phyloP scores from a whole-genome alignment of 2,329 filamentous ascomycete species.

The Truncatella angustata region DNA sequence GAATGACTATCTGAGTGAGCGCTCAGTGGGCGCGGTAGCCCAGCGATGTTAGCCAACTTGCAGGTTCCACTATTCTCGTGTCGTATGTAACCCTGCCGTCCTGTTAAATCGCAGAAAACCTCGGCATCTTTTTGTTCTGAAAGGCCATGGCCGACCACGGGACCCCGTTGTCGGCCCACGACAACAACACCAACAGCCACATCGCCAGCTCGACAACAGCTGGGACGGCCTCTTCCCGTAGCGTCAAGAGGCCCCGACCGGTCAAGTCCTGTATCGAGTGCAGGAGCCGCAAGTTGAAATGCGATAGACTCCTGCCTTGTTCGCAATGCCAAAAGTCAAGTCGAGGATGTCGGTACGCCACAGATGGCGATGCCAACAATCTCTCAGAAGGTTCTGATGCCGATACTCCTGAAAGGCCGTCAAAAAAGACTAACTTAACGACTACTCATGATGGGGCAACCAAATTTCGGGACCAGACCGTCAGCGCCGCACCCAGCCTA shows the following conservation, averaged over 20 bases:
- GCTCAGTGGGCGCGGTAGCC: background rate
- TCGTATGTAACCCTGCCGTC: background rate
- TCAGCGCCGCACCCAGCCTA: conserved; percentile 23
- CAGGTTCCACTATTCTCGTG: background rate
- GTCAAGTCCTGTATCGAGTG: conserved; percentile 58
- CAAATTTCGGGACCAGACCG: conserved; percentile 25
- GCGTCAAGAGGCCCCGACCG: conserved; percentile 52
- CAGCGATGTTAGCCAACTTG: background rate
- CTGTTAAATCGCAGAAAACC: background rate
- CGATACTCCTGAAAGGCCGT: conserved; percentile 21
- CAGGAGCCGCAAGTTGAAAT: conserved; percentile 55
- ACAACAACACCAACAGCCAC: conserved; percentile 5
- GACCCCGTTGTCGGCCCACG: conserved; percentile 13
- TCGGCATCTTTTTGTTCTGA: background rate
- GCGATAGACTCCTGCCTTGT: conserved; percentile 55
- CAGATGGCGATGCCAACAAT: conserved; percentile 45
- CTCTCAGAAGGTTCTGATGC: conserved; percentile 49
- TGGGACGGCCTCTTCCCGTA: conserved; percentile 28
- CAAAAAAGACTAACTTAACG: conserved; percentile 20
- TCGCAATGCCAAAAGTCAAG: conserved; percentile 58
- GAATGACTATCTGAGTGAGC: background rate
- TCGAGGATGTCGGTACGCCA: conserved; percentile 51
- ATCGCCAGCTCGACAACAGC: background rate
- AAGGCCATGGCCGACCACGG: conserved; percentile 11
- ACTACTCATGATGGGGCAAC: conserved; percentile 8